Percentiles rank a stretch among this genome's conserved stretches.
Conservation (phyloP, 2,329 filamentous ascomycete genomes). For the Pseudogymnoascus pannorum region DNA sequence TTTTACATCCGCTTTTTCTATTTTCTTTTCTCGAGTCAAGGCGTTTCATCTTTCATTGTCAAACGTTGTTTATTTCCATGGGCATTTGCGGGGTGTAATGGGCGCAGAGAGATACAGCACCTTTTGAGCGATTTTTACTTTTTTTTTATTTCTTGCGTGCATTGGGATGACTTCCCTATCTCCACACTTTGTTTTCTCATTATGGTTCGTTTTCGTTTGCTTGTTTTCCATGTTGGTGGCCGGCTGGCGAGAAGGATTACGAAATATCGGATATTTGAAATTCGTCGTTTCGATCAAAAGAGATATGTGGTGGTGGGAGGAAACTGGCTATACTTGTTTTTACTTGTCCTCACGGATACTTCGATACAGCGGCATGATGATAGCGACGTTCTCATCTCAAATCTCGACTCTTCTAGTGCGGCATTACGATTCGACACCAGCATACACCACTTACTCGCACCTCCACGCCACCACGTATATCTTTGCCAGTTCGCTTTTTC, state of each 20-base stretch:
- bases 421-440: neutral
- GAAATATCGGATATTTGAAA: slow-evolving; percentile 2
- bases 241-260: neutral
- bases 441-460: neutral
- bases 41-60: neutral
- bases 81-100: slow-evolving; percentile 7
- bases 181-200: slow-evolving; percentile 6
- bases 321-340: slow-evolving; percentile 6
- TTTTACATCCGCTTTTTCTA: neutral
- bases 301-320: neutral
- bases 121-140: slow-evolving; percentile 1
- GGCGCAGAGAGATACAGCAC: slow-evolving; percentile 7
- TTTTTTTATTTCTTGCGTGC: neutral
- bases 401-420: neutral
- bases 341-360: neutral
- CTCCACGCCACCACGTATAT: neutral
- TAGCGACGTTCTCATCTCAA: neutral
- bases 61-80: neutral
- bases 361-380: slow-evolving; percentile 7
- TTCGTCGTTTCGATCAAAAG: neutral
- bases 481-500: neutral
- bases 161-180: slow-evolving; percentile 3
- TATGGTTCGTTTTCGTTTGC: neutral
- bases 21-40: neutral
- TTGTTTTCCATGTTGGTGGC: neutral